Percentiles rank a stretch among this genome's conserved stretches.
phyloP scores from a whole-genome alignment of 1,284 basidiomycete species.

The Pseudozyma sp. region DNA sequence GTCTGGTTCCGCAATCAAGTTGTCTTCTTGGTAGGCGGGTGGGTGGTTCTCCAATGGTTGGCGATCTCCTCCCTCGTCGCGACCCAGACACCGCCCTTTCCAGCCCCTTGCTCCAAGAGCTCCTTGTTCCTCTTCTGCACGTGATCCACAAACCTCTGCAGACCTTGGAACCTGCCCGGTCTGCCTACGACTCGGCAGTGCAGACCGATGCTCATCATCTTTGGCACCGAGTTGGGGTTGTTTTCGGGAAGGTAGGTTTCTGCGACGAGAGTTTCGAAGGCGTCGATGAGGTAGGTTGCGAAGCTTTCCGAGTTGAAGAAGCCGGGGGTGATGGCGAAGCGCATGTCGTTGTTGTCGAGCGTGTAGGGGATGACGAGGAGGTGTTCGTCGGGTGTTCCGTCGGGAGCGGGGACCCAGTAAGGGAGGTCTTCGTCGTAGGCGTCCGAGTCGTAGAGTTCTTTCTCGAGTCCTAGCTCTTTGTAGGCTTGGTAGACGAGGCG shows the following conservation, averaged over 20 bases:
- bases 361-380: slow-evolving; percentile 70
- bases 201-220: slow-evolving; percentile 70
- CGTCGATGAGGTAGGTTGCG: slow-evolving; percentile 69
- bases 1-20: too few relatives aligned
- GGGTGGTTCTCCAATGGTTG: slow-evolving; percentile 67
- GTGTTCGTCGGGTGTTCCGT: slow-evolving; percentile 50
- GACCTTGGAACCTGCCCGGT: slow-evolving; percentile 68
- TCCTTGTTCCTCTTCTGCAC: slow-evolving; percentile 59
- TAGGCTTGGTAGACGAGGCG: slow-evolving; percentile 66
- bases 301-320: slow-evolving; percentile 69
- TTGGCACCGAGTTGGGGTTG: slow-evolving; percentile 58
- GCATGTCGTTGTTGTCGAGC: slow-evolving; percentile 70
- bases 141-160: slow-evolving; percentile 70
- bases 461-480: slow-evolving; percentile 52
- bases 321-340: slow-evolving; percentile 68
- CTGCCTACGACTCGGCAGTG: slow-evolving; percentile 70
- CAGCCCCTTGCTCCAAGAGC: slow-evolving; percentile 28
- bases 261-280: slow-evolving; percentile 69
- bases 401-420: slow-evolving; percentile 68
- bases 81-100: slow-evolving; percentile 69
- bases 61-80: slow-evolving; percentile 70
- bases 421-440: slow-evolving; percentile 70
- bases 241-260: slow-evolving; percentile 61
- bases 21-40: slow-evolving; percentile 62
- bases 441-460: slow-evolving; percentile 63